Conservation (phyloP, 768 basidiomycete species). For the Glaciozyma martinii region DNA sequence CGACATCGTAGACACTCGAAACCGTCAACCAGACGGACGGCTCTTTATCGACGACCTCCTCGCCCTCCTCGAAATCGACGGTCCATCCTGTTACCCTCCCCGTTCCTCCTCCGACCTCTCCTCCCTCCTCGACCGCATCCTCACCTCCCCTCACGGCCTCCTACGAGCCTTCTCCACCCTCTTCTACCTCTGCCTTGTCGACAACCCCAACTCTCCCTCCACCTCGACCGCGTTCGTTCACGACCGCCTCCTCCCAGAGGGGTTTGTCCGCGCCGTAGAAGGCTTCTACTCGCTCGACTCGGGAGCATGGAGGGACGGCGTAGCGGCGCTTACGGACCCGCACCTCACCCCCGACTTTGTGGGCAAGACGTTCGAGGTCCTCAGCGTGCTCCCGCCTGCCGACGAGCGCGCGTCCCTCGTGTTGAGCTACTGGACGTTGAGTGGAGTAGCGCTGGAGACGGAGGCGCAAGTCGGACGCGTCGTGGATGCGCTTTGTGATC, state of each 20-base stretch:
- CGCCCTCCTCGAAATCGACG: neutral
- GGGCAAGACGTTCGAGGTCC: constrained; percentile 16
- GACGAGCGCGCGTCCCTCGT: constrained; percentile 11
- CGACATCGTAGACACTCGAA: neutral
- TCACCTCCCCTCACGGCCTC: neutral
- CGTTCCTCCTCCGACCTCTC: constrained; percentile 2
- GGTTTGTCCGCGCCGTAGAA: constrained; percentile 14
- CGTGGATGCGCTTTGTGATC: constrained; percentile 16
- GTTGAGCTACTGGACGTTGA: constrained; percentile 22
- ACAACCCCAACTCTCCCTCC: neutral
- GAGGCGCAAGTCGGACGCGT: constrained; percentile 10
- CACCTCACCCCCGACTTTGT: constrained; percentile 23
- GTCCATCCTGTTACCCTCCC: constrained; percentile 4
- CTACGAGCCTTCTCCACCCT: constrained; percentile 20
- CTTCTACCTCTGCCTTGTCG: constrained; percentile 25
- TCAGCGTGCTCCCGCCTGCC: constrained; percentile 1
- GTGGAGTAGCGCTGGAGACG: constrained; percentile 5
- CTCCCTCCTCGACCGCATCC: constrained; percentile 1
- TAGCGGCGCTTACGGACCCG: constrained; percentile 22
- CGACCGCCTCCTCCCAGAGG: constrained; percentile 16
- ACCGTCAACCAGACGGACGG: neutral
- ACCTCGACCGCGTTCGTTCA: constrained; percentile 5
- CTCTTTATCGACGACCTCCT: constrained; percentile 26
- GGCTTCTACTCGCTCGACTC: constrained; percentile 26
- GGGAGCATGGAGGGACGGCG: constrained; percentile 2